These are phyloP conservation scores for Phoenix dactylifera DNA, from an alignment of 176 grass and related monocot species.

Conservation along the genomic window DNA sequence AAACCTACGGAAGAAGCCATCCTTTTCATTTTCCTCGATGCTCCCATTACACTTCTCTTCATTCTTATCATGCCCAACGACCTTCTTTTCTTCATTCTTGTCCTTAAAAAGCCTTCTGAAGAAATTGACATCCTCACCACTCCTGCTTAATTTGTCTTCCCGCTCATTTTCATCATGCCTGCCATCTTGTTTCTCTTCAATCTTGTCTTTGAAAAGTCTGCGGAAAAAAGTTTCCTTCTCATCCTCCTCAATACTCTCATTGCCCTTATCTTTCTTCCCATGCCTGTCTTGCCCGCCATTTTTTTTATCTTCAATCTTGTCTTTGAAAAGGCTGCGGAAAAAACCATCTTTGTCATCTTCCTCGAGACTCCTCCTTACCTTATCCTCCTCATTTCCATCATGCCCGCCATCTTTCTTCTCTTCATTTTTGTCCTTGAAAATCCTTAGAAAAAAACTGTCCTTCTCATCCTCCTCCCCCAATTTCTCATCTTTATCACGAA, in stretches of 20 bases:
- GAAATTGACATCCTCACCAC: slow-evolving; percentile 57
- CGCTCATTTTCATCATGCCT: slow-evolving; percentile 40
- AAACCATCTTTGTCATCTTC: slow-evolving; percentile 78
- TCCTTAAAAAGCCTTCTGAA: slow-evolving; percentile 96
- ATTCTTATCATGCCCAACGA: slow-evolving; percentile 33
- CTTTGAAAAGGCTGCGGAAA: slow-evolving; percentile 74
- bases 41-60: slow-evolving; percentile 44
- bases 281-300: slow-evolving; percentile 19
- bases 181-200: slow-evolving; percentile 71
- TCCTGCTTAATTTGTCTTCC: slow-evolving; percentile 29
- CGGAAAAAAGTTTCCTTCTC: slow-evolving; percentile 55
- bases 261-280: slow-evolving; percentile 33
- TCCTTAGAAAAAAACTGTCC: slow-evolving; percentile 73
- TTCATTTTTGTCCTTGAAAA: slow-evolving; percentile 95
- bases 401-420: slow-evolving; percentile 50
- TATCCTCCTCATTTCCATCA: slow-evolving; percentile 42
- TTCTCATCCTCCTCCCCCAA: slow-evolving; percentile 68
- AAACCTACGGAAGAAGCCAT: slow-evolving; percentile 78
- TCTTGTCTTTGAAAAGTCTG: slow-evolving; percentile 85
- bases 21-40: slow-evolving; percentile 78
- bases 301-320: slow-evolving; percentile 63
- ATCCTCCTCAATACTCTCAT: slow-evolving; percentile 38
- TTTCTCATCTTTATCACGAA: slow-evolving; percentile 57
- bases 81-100: slow-evolving; percentile 86
- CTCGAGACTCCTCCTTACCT: slow-evolving; percentile 45